These are phyloP conservation scores for Arthroderma sp. DNA, from an alignment of 2,329 filamentous ascomycete species.

Conservation along the genomic window DNA sequence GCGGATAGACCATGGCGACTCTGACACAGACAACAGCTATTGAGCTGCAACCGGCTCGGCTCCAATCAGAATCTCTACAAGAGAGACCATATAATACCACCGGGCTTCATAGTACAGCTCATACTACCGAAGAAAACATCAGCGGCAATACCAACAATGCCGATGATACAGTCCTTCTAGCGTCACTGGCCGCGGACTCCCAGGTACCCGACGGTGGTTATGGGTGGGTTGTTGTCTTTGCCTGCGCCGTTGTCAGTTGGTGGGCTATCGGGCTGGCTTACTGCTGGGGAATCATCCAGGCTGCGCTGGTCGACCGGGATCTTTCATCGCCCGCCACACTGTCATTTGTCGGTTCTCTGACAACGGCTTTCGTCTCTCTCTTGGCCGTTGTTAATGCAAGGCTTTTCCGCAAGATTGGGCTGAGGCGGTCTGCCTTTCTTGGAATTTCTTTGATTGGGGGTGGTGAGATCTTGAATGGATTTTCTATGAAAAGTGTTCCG, in stretches of 20 bases:
- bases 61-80: not conserved
- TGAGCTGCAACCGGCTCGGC: not conserved
- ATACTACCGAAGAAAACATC: too few relatives aligned
- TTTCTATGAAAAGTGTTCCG: too few relatives aligned
- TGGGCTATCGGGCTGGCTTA: slow-evolving; percentile 46
- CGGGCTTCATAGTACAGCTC: too few relatives aligned
- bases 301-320: slow-evolving; percentile 37
- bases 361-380: too few relatives aligned
- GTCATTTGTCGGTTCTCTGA: too few relatives aligned
- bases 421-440: not conserved
- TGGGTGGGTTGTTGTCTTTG: slow-evolving; percentile 42
- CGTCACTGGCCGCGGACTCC: not conserved
- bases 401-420: too few relatives aligned
- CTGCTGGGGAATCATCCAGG: slow-evolving; percentile 29
- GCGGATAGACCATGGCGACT: not conserved
- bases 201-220: slow-evolving; percentile 40
- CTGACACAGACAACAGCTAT: not conserved
- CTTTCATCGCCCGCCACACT: slow-evolving; percentile 28
- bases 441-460: not conserved
- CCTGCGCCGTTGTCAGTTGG: slow-evolving; percentile 40
- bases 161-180: not conserved
- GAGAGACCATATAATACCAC: not conserved
- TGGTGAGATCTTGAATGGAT: not conserved
- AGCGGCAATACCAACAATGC: not conserved
- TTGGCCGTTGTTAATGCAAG: too few relatives aligned